phyloP scores from a whole-genome alignment of 345 rosid species.

The Populus tremula region DNA sequence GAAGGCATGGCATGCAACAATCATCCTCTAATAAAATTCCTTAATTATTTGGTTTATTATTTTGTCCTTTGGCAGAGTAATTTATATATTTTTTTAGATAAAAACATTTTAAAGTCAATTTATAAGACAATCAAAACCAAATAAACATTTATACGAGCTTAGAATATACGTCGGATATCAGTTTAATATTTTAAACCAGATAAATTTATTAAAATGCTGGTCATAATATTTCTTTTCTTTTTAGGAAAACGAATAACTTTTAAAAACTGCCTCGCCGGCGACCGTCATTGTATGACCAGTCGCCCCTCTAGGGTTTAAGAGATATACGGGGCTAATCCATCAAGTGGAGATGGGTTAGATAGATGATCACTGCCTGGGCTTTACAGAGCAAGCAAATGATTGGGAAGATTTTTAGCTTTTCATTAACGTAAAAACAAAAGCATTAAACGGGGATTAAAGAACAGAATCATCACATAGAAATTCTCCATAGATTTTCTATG shows the following conservation, averaged over 20 bases:
- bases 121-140: too few relatives aligned
- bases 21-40: not conserved
- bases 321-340: not conserved
- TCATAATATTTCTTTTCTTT: too few relatives aligned
- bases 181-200: too few relatives aligned
- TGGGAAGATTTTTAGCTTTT: slow-evolving; percentile 8
- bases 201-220: too few relatives aligned
- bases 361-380: slow-evolving; percentile 2
- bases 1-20: not conserved
- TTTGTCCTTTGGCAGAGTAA: not conserved
- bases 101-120: not conserved
- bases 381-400: slow-evolving; percentile 27
- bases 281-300: not conserved
- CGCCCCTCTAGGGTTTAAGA: not conserved
- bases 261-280: too few relatives aligned
- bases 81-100: not conserved
- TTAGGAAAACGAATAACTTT: too few relatives aligned
- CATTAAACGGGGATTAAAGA: not conserved
- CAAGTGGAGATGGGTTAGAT: not conserved
- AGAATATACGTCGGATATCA: too few relatives aligned
- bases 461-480: not conserved
- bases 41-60: not conserved
- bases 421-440: slow-evolving; percentile 8
- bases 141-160: too few relatives aligned
- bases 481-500: not conserved